These are phyloP conservation scores for Mrakia frigida DNA, from an alignment of 768 basidiomycete genomes.

Conservation along the genomic window DNA sequence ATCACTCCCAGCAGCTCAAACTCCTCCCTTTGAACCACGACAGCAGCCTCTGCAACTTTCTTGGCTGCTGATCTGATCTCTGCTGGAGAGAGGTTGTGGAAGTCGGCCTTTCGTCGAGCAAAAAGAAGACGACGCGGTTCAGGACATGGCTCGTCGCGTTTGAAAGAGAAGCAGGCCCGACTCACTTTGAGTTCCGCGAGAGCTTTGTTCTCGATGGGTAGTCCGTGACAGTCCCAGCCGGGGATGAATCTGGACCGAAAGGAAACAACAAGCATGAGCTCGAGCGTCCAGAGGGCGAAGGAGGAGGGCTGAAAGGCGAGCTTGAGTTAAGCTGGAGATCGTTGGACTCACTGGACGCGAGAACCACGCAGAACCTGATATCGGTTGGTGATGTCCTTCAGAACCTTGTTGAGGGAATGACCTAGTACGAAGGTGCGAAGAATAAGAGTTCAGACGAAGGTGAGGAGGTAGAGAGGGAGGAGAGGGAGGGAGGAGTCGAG, in stretches of 20 bases:
- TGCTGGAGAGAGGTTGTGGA: slow-evolving; percentile 54
- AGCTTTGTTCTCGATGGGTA: slow-evolving; percentile 94
- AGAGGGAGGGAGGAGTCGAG: not conserved
- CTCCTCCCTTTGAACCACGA: slow-evolving; percentile 69
- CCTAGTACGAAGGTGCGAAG: slow-evolving; percentile 50
- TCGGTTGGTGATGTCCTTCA: slow-evolving; percentile 93
- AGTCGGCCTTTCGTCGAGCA: slow-evolving; percentile 46
- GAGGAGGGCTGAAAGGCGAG: not conserved
- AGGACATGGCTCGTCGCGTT: not conserved
- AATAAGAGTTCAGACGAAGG: too few relatives aligned
- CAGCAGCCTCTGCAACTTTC: slow-evolving; percentile 65
- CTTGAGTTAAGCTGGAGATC: not conserved
- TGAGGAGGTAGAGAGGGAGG: too few relatives aligned
- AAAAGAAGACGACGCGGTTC: not conserved
- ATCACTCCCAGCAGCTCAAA: slow-evolving; percentile 80
- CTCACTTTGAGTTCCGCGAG: slow-evolving; percentile 65
- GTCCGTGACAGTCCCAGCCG: slow-evolving; percentile 97
- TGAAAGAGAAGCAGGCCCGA: not conserved
- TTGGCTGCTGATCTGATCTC: slow-evolving; percentile 67
- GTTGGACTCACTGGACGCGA: slow-evolving; percentile 66
- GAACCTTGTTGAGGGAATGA: slow-evolving; percentile 89
- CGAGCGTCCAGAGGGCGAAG: not conserved
- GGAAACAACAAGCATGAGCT: not conserved
- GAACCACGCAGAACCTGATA: slow-evolving; percentile 73
- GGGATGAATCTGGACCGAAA: slow-evolving; percentile 67